Base-by-base conservation (phyloP, 345 rosid genomes). In the Trapa bicornis region DNA sequence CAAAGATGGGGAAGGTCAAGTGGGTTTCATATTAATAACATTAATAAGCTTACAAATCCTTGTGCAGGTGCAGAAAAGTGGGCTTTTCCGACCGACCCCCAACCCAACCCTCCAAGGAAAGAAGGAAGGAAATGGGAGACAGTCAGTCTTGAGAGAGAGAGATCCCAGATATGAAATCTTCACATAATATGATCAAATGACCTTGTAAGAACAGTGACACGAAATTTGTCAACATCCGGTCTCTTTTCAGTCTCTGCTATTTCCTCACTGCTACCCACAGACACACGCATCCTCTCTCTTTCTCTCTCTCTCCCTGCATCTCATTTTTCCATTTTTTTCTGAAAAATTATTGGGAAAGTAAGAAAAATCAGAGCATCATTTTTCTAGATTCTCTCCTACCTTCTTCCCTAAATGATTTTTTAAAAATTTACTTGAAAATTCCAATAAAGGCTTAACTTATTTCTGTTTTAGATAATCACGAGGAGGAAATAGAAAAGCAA, bases 221-320 rank as follows among this genome's bases (percentile, higher is more conserved):
- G 85, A 85, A 85, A 86, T 86, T 87, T 88, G 97, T 88, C 97
- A 85, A 92, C 88, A 85, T 81, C 85, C 86, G 88, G 93, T 88
- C 89, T 87, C 84, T 36, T 47, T 65, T 39, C 80, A 85, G 81
- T 81, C 87, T 84, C 80, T 41, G 43, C 43, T 41, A 41, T 41
- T 41, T 41, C 43, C 43, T 41, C 43, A 41, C 43, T 41, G 43
- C 43, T 41, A 8, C 43, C 43, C 43, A 41, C 7, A 41, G 4
- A 41, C 43, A 41, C 43, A 41, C 43, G 43, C 43, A 41, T 41
- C 7, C 29, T 22, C 29, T 22, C 29, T 22, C 29, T 22, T 22
- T 22, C 29, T 22, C 29, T 22, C 29, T 22, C 29, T 22, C 29
- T 22, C 29, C 29, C 29, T 22, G 29, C 43, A 41, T 41, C 43